These are phyloP conservation scores for Nitzschia palea DNA, from an alignment of 108 stramenopile genomes.

Conservation along the genomic window DNA sequence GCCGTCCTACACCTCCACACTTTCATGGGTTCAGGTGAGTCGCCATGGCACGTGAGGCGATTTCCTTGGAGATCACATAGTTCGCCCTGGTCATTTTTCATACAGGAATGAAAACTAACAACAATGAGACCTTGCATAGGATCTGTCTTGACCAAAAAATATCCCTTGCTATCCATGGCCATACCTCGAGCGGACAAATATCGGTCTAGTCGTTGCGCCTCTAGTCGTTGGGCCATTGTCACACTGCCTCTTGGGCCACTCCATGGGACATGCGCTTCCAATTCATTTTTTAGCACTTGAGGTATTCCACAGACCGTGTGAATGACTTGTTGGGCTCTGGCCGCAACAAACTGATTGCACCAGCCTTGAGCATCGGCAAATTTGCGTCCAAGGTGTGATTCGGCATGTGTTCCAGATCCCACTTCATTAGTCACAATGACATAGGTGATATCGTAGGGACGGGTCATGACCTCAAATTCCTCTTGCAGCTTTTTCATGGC, in stretches of 20 bases:
- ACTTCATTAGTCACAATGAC: slow-evolving; percentile 60
- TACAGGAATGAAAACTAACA: slow-evolving; percentile 51
- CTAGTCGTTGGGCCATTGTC: not conserved
- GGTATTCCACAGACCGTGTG: slow-evolving; percentile 56
- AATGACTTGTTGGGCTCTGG: slow-evolving; percentile 31
- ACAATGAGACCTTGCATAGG: slow-evolving; percentile 23
- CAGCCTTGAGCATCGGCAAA: slow-evolving; percentile 62
- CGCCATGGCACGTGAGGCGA: slow-evolving; percentile 37
- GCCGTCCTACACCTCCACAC: slow-evolving; percentile 50
- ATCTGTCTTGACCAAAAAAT: slow-evolving; percentile 47
- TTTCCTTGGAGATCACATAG: slow-evolving; percentile 55
- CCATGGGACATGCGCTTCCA: not conserved
- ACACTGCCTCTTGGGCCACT: not conserved
- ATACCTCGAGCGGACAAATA: slow-evolving; percentile 39
- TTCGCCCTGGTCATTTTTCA: slow-evolving; percentile 58
- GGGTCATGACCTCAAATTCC: slow-evolving; percentile 46
- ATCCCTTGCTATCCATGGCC: slow-evolving; percentile 54
- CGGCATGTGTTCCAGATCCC: slow-evolving; percentile 51
- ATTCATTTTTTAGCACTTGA: slow-evolving; percentile 31
- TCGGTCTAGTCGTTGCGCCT: slow-evolving; percentile 32
- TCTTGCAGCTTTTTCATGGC: slow-evolving; percentile 27
- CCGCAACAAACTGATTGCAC: slow-evolving; percentile 54
- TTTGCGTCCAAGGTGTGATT: slow-evolving; percentile 24
- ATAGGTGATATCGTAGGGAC: slow-evolving; percentile 52
- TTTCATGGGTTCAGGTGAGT: slow-evolving; percentile 44